Conservation (phyloP, 306 rosid species). For the Lupinus albus region DNA sequence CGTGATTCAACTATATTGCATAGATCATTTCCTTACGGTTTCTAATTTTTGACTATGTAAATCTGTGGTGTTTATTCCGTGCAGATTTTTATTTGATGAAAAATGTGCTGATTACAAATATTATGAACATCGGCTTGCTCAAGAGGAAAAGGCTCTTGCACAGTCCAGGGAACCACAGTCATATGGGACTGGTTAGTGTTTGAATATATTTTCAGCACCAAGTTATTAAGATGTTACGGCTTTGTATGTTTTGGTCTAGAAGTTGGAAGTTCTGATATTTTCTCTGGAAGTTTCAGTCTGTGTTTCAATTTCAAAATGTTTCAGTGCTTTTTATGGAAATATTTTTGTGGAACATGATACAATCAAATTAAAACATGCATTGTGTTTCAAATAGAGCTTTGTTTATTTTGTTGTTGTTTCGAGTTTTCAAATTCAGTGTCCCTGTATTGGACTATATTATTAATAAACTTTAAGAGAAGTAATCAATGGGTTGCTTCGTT, state of each 20-base stretch:
- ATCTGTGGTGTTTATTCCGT: slow-evolving; percentile 31
- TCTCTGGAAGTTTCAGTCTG: background rate
- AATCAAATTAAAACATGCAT: background rate
- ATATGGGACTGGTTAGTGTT: slow-evolving; percentile 57
- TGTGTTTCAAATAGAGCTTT: background rate
- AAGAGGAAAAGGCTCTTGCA: slow-evolving; percentile 72
- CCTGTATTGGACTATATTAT: background rate
- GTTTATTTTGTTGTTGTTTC: background rate
- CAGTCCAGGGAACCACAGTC: slow-evolving; percentile 59
- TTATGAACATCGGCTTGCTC: slow-evolving; percentile 77
- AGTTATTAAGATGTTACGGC: slow-evolving; percentile 5
- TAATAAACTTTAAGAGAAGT: background rate
- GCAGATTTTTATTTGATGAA: slow-evolving; percentile 83
- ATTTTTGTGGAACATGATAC: background rate
- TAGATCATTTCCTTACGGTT: slow-evolving; percentile 26
- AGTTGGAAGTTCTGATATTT: background rate
- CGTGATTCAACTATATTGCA: slow-evolving; percentile 5
- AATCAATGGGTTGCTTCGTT: background rate
- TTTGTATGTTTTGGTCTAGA: background rate
- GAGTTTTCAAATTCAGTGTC: background rate
- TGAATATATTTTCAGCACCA: slow-evolving; percentile 6
- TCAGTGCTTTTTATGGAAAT: too few species aligned
- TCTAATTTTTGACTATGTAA: slow-evolving; percentile 19
- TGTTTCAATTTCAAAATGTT: background rate
- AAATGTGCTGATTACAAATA: slow-evolving; percentile 86